These are phyloP conservation scores for Penicillium lividum DNA, from an alignment of 495 filamentous ascomycete genomes.

Conservation along the genomic window DNA sequence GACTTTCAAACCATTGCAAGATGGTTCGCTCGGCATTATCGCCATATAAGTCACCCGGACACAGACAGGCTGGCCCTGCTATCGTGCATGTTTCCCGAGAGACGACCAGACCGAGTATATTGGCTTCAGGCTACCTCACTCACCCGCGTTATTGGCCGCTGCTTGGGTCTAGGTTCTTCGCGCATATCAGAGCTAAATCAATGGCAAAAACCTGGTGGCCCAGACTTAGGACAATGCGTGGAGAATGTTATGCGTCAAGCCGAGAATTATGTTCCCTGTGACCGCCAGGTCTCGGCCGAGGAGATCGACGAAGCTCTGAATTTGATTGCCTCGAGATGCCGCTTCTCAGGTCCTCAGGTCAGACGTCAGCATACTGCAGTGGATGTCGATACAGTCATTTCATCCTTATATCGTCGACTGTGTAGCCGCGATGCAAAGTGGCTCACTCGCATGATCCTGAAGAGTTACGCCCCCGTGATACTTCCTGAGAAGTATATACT, in stretches of 20 bases:
- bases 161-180: slow-evolving; percentile 58
- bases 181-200: slow-evolving; percentile 60
- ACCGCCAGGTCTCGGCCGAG: slow-evolving; percentile 62
- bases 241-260: slow-evolving; percentile 64
- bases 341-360: slow-evolving; percentile 68
- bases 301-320: slow-evolving; percentile 70
- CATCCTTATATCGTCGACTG: slow-evolving; percentile 58
- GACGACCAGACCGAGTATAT: slow-evolving; percentile 74
- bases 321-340: slow-evolving; percentile 62
- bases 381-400: slow-evolving; percentile 50
- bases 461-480: slow-evolving; percentile 66
- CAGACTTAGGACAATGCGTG: slow-evolving; percentile 71
- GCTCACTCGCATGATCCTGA: slow-evolving; percentile 81
- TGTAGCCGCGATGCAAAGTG: slow-evolving; percentile 80
- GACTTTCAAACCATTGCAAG: slow-evolving; percentile 42
- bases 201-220: slow-evolving; percentile 57
- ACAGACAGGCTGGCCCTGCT: slow-evolving; percentile 62
- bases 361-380: slow-evolving; percentile 46
- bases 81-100: slow-evolving; percentile 72
- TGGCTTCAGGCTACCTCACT: slow-evolving; percentile 60
- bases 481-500: slow-evolving; percentile 49
- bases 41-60: slow-evolving; percentile 48
- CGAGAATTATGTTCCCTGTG: slow-evolving; percentile 47
- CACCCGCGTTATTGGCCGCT: slow-evolving; percentile 62
- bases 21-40: slow-evolving; percentile 64